Evolutionary conservation across 768 basidiomycete species (phyloP).

Genomic region (Trametes cingulata): DNA sequence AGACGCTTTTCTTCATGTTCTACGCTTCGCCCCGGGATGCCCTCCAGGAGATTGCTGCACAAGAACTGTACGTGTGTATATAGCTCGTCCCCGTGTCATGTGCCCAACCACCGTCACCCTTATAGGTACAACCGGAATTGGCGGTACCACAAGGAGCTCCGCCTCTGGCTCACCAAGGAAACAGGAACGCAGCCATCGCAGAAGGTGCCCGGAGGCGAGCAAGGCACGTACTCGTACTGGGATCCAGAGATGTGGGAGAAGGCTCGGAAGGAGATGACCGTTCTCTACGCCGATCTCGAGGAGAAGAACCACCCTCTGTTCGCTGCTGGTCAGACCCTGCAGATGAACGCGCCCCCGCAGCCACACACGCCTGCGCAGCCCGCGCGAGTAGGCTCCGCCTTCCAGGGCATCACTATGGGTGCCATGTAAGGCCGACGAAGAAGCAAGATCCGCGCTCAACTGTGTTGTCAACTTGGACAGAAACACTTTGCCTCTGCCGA

Average conservation of each 20-base stretch:
- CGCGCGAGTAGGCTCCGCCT: constrained; percentile 35
- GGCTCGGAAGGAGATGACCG: constrained; percentile 76
- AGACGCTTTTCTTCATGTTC: constrained; percentile 98
- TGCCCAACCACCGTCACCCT: constrained; percentile 6
- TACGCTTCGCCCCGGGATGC: constrained; percentile 91
- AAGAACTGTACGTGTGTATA: constrained; percentile 83
- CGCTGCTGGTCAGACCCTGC: constrained; percentile 38
- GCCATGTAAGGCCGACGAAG: constrained; percentile 39
- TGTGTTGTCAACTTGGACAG: constrained; percentile 14
- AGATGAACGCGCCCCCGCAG: constrained; percentile 31
- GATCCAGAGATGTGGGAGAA: constrained; percentile 79
- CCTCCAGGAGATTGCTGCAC: constrained; percentile 91
- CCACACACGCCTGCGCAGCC: constrained; percentile 32
- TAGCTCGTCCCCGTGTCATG: neutral
- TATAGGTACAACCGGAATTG: constrained; percentile 89
- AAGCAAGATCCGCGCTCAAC: neutral
- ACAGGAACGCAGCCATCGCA: constrained; percentile 72
- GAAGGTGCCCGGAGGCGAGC: constrained; percentile 80
- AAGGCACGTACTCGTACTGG: constrained; percentile 90
- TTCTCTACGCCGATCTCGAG: constrained; percentile 72
- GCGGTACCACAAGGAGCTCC: constrained; percentile 93
- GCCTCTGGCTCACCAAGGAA: constrained; percentile 86
- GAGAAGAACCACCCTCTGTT: constrained; percentile 71
- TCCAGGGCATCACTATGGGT: constrained; percentile 53
- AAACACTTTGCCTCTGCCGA: constrained; percentile 2